phyloP scores from a whole-genome alignment of 495 filamentous ascomycete genomes.

The Hypoxylon rickii region DNA sequence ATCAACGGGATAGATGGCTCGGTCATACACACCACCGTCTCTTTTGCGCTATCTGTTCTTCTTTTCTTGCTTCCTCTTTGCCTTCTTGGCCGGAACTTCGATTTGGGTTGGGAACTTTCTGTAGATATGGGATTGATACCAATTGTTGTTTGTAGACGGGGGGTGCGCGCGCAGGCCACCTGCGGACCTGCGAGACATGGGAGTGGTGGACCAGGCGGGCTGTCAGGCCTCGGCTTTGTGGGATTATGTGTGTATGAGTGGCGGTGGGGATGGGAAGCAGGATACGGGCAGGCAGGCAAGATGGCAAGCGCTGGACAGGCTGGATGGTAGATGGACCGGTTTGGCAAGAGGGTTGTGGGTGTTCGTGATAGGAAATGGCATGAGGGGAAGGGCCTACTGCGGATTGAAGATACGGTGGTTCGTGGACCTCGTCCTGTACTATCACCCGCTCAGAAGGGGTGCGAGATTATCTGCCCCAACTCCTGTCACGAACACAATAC shows the following conservation, averaged over 20 bases:
- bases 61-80: conserved; percentile 13
- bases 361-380: too few relatives aligned
- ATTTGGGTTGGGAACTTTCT: conserved; percentile 6
- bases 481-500: too few relatives aligned
- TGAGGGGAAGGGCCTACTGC: too few relatives aligned
- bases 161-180: conserved; percentile 14
- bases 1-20: conserved; percentile 11
- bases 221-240: not conserved
- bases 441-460: too few relatives aligned
- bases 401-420: too few relatives aligned
- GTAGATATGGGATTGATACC: conserved; percentile 36
- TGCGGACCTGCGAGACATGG: conserved; percentile 1
- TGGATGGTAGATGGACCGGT: too few relatives aligned
- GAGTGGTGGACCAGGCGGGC: conserved; percentile 1
- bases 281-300: not conserved
- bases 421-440: too few relatives aligned
- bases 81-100: conserved; percentile 11
- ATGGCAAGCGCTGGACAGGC: too few relatives aligned
- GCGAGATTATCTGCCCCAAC: too few relatives aligned
- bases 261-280: not conserved
- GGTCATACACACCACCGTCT: conserved; percentile 10
- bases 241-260: not conserved
- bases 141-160: conserved; percentile 30
- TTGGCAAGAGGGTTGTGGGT: too few relatives aligned
- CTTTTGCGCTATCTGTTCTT: not conserved